These are phyloP conservation scores for Primulina tabacum DNA, from an alignment of 257 asterid genomes.

Conservation along the genomic window DNA sequence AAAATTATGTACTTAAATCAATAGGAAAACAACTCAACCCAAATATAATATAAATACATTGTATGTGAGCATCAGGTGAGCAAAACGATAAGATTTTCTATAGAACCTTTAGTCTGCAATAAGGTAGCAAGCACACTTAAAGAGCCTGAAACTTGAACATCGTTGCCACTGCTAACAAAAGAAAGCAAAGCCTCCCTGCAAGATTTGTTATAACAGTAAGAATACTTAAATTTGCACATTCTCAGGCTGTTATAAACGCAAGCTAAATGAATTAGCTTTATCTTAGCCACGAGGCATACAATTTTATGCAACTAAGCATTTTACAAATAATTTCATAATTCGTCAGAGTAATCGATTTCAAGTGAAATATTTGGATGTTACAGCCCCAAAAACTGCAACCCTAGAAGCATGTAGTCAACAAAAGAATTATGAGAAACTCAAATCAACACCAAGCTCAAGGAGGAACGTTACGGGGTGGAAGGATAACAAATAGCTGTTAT, in stretches of 20 bases:
- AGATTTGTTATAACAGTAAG: slow-evolving; percentile 26
- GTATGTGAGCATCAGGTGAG: slow-evolving; percentile 26
- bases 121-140: slow-evolving; percentile 80
- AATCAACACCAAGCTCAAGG: not conserved
- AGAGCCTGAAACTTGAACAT: slow-evolving; percentile 86
- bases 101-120: slow-evolving; percentile 87
- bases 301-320: not conserved
- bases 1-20: too few relatives aligned
- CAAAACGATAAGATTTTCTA: slow-evolving; percentile 25
- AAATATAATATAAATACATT: slow-evolving; percentile 8
- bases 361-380: slow-evolving; percentile 3
- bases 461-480: not conserved
- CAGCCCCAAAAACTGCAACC: slow-evolving; percentile 4
- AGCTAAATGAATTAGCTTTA: not conserved
- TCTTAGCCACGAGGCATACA: slow-evolving; percentile 3
- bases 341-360: not conserved
- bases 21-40: not conserved
- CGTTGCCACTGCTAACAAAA: slow-evolving; percentile 72
- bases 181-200: slow-evolving; percentile 89
- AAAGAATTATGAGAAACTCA: not conserved
- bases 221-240: slow-evolving; percentile 19
- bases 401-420: not conserved
- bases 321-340: not conserved
- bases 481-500: slow-evolving; percentile 11
- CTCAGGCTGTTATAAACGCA: slow-evolving; percentile 17